Base-by-base conservation (phyloP, 805 yeast genomes). In the Cyberlindnera subsufficiens region DNA sequence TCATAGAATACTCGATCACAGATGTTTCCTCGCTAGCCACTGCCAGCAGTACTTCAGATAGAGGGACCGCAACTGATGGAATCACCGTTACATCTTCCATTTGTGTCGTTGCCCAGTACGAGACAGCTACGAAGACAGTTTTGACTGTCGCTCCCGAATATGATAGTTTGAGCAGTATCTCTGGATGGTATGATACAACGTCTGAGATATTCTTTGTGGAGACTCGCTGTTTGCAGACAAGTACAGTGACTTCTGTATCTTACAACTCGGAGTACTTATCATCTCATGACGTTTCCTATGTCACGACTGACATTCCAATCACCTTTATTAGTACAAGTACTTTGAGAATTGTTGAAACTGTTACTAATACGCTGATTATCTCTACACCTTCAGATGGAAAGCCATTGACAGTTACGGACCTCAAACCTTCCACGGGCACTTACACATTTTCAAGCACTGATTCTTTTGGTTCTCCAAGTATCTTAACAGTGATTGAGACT, bases 241-340 rank as follows among this genome's bases (percentile, higher is more conserved):
- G 51, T 29, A 47, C 43, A 13, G 39, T 55, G 6, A 45, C 45
- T 0, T 45, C 56, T 1, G 50, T 51, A 3, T 49, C 56, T 4
- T 54, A 53, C 30, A 25, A 41, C n/a, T 46, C 58, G 1, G 49
- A 45, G 13, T 44, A 37, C 25, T 31, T 54, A 32, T 47, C 56
- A 5, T 48, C 53, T 17, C 43, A 43, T 27, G 55, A 51, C 35
- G 54, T 52, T 13, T 40, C 52, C 5, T 54, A 52, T 31, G 25
- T 52, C 16, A 55, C 59, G 1, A 46, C 44, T 18, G 49, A 46
- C 22, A 40, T 55, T 25, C 42, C 50, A 16, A 39, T 55, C 16
- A 54, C 58, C 2, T 50, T 47, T 39, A 49, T 54, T 35, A 54
- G 55, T 37, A 55, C 52, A 3, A 42, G 44, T 31, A 55, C 57